Conservation (phyloP, 2,329 filamentous ascomycete genomes). For the Fusarium beomiforme region DNA sequence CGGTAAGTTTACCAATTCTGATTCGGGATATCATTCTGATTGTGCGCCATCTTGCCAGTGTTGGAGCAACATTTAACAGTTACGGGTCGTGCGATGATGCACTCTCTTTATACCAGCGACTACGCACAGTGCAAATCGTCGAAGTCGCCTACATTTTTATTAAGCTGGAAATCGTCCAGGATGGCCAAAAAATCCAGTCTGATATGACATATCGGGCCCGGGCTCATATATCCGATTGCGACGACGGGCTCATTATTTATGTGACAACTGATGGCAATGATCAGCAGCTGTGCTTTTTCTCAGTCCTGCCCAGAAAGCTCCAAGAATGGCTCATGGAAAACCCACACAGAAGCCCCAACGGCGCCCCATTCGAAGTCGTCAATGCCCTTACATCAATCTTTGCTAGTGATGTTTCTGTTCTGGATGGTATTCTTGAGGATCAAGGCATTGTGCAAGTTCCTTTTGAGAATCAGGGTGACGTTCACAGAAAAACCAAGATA, state of each 20-base stretch:
- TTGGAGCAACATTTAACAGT: slow-evolving; percentile 15
- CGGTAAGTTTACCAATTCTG: slow-evolving; percentile 2
- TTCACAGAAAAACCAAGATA: background rate
- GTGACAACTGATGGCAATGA: background rate
- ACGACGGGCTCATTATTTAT: slow-evolving; percentile 6
- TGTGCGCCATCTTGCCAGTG: background rate
- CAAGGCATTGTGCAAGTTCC: slow-evolving; percentile 20
- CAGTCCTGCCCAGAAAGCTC: slow-evolving; percentile 12
- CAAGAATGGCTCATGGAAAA: slow-evolving; percentile 18
- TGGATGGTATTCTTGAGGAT: slow-evolving; percentile 18
- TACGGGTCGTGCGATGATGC: slow-evolving; percentile 1
- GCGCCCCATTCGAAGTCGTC: background rate
- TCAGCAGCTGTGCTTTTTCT: slow-evolving; percentile 5
- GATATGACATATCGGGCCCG: background rate
- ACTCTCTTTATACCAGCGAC: background rate
- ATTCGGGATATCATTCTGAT: background rate
- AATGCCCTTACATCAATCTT: slow-evolving; percentile 16
- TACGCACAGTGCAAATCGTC: slow-evolving; percentile 1
- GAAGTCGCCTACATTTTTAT: slow-evolving; percentile 6
- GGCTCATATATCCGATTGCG: background rate
- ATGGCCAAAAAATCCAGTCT: background rate
- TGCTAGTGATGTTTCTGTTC: background rate
- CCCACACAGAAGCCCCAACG: background rate
- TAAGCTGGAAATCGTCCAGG: slow-evolving; percentile 1
- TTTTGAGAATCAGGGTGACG: slow-evolving; percentile 4